These are phyloP conservation scores for Zancudomyces culisetae DNA, from an alignment of 371 early-diverging fungal species.

Conservation along the genomic window DNA sequence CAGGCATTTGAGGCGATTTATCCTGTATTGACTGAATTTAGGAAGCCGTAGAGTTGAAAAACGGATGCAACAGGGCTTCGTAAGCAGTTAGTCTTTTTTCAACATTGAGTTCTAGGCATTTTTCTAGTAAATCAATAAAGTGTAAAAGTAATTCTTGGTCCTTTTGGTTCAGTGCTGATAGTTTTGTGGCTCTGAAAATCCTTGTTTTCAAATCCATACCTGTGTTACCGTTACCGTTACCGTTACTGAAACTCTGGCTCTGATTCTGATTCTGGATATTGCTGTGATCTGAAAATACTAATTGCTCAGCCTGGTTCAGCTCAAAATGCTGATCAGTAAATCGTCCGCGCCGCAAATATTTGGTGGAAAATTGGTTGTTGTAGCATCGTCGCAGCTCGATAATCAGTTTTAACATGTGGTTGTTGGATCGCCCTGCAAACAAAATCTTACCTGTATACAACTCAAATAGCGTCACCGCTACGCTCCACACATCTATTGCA, in stretches of 20 bases:
- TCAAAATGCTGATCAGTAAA: slow-evolving; percentile 73
- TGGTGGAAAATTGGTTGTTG: slow-evolving; percentile 25
- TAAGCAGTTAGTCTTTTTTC: slow-evolving; percentile 75
- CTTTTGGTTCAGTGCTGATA: not conserved
- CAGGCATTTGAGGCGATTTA: slow-evolving; percentile 99
- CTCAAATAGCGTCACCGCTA: slow-evolving; percentile 96
- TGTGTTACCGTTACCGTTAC: too few species aligned
- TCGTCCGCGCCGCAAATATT: slow-evolving; percentile 60
- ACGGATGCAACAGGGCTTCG: slow-evolving; percentile 81
- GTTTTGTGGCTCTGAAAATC: not conserved
- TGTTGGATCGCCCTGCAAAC: slow-evolving; percentile 84
- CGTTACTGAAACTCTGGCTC: not conserved
- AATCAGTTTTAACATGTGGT: slow-evolving; percentile 86
- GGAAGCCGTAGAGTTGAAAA: slow-evolving; percentile 48
- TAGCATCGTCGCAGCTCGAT: slow-evolving; percentile 84
- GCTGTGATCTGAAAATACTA: not conserved
- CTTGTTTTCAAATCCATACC: slow-evolving; percentile 30
- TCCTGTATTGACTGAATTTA: slow-evolving; percentile 89
- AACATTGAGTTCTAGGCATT: slow-evolving; percentile 74
- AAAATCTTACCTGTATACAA: slow-evolving; percentile 83
- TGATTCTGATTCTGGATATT: not conserved
- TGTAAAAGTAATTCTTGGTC: not conserved
- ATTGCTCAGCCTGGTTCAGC: slow-evolving; percentile 11
- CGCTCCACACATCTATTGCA: slow-evolving; percentile 95
- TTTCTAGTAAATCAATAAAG: slow-evolving; percentile 69